Base-by-base conservation (phyloP, 306 rosid genomes). In the Hylodesmum podocarpum region DNA sequence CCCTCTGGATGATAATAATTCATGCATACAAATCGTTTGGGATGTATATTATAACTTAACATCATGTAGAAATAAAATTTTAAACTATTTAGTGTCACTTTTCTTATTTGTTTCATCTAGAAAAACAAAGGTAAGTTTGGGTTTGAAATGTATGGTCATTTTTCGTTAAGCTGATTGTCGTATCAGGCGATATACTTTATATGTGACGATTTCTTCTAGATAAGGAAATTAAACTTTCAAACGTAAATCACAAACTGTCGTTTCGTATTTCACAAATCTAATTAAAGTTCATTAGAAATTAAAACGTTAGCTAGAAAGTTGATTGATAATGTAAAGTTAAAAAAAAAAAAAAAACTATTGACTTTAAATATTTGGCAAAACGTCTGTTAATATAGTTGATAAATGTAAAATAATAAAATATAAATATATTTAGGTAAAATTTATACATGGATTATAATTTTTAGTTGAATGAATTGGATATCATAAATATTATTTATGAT, bases 151-250 rank as follows among this genome's bases (percentile, higher is more conserved):
- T 8, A 27, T 34, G 19, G 18, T 15, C 6, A 33, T 46, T 4
- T 46, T 46, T 41, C 5, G 0, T 44, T 14, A 44, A 44, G 19
- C 19, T 58, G 66, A n/a, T 29, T 31, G 19, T 31, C 66, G 41
- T 58, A 29, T 59, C 40, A 29, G 27, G 7, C 43, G 4, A 31
- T 16, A 9, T 33, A 34, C 36, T 62, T 6, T 63, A 63, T 34
- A 18, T 4, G 4, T 19, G 28, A 16, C 10, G 47, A 36, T 4
- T 31, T 61, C 67, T 31, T 61, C 67, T 61, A 57, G 96, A 53
- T 18, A 7, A 2, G 59, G 59, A 19, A 55, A 27, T 55, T 55
- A 22, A 54, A 24, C 14, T 51, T 51, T 54, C 8, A 55, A 25
- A 25, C 0, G 64, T 25, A 13, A 28, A 59, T 6, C 21, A 4